Conservation (phyloP, 2,329 filamentous ascomycete species). For the Monosporascus sp. region DNA sequence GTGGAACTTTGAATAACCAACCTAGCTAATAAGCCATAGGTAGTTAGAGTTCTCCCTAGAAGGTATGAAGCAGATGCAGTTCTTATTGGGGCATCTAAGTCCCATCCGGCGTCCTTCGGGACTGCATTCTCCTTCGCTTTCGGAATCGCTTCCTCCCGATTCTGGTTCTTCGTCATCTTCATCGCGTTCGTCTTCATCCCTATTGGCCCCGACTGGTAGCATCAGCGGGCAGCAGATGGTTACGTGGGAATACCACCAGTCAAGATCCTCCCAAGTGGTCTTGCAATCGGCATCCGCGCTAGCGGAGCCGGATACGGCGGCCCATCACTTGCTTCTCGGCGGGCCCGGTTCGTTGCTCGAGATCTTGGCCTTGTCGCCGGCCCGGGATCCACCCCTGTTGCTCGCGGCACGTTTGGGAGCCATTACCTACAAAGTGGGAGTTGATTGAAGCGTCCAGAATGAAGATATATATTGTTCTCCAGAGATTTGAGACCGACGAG, state of each 20-base stretch:
- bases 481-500: too few species aligned
- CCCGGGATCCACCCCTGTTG: slow-evolving; percentile 1
- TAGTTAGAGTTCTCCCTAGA: slow-evolving; percentile 26
- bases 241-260: slow-evolving; percentile 22
- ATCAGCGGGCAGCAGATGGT: slow-evolving; percentile 20
- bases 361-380: slow-evolving; percentile 15
- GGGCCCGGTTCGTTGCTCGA: slow-evolving; percentile 2
- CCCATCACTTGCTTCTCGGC: slow-evolving; percentile 23
- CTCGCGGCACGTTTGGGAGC: slow-evolving; percentile 17
- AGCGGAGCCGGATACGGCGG: slow-evolving; percentile 27
- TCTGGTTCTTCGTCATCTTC: not conserved
- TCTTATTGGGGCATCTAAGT: slow-evolving; percentile 15
- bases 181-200: slow-evolving; percentile 6
- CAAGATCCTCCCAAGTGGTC: slow-evolving; percentile 16
- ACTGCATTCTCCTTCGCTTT: slow-evolving; percentile 1
- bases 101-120: slow-evolving; percentile 4
- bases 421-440: slow-evolving; percentile 3
- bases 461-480: too few species aligned
- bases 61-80: slow-evolving; percentile 27
- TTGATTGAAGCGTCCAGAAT: too few species aligned
- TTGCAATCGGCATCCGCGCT: slow-evolving; percentile 27
- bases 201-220: not conserved
- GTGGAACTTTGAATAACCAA: slow-evolving; percentile 22
- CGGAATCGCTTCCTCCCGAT: too few species aligned
- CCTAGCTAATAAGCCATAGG: slow-evolving; percentile 25